Evolutionary conservation across 164 flowering plant species (phyloP).

Genomic region (Aristolochia fimbriata): DNA sequence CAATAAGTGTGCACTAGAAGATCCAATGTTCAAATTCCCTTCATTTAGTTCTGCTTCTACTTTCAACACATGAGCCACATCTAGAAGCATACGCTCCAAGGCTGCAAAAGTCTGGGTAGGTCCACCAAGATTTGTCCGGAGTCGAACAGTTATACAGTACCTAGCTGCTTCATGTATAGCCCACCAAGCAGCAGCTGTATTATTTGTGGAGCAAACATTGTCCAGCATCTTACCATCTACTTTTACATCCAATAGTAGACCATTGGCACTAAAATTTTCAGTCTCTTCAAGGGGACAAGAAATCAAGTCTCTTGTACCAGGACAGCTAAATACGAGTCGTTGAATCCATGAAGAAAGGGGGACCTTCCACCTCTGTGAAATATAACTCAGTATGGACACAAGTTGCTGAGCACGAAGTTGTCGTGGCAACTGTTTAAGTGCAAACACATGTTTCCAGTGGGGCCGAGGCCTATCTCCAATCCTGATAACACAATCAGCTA

Average conservation of each 20-base stretch:
- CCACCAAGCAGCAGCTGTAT: conserved; percentile 89
- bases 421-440: conserved; percentile 59
- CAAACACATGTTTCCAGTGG: conserved; percentile 83
- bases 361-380: conserved; percentile 91
- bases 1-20: conserved; percentile 68
- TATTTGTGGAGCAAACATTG: conserved; percentile 52
- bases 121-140: conserved; percentile 96
- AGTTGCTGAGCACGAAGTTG: conserved; percentile 81
- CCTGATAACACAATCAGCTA: conserved; percentile 19
- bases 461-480: conserved; percentile 27
- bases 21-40: conserved; percentile 52
- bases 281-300: conserved; percentile 40
- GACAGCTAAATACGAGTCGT: conserved; percentile 55
- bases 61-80: conserved; percentile 59
- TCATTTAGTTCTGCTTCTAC: conserved; percentile 72
- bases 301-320: conserved; percentile 29
- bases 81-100: conserved; percentile 91
- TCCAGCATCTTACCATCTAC: conserved; percentile 55
- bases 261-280: conserved; percentile 24
- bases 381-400: conserved; percentile 75
- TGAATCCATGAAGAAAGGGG: conserved; percentile 90
- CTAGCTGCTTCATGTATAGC: conserved; percentile 94
- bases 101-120: conserved; percentile 98
- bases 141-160: conserved; percentile 65
- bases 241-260: conserved; percentile 37